Percentiles rank a stretch among this genome's conserved stretches.
Evolutionary conservation across 371 early-diverging fungal species (phyloP).

Genomic region (Gilbertella persicaria): DNA sequence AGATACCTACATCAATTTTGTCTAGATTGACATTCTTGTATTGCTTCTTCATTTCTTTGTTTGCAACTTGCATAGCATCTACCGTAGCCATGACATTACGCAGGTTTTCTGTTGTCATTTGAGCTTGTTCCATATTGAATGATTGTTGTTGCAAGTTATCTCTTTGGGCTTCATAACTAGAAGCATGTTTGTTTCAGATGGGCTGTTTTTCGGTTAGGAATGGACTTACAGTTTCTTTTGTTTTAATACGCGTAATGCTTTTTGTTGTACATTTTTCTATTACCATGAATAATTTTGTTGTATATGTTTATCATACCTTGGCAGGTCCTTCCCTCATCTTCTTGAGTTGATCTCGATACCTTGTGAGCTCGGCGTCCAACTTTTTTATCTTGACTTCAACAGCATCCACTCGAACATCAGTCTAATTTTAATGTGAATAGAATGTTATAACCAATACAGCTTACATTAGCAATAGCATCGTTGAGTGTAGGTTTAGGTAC

Average conservation of each 20-base stretch:
- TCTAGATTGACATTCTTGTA: slow-evolving; percentile 92
- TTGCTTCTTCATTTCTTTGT: slow-evolving; percentile 91
- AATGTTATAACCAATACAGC: not conserved
- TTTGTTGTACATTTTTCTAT: slow-evolving; percentile 87
- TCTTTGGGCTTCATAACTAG: slow-evolving; percentile 86
- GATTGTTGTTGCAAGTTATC: slow-evolving; percentile 93
- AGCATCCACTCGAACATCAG: slow-evolving; percentile 81
- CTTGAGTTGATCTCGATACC: slow-evolving; percentile 90
- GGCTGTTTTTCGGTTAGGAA: not conserved
- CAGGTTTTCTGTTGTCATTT: slow-evolving; percentile 92
- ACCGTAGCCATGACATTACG: slow-evolving; percentile 91
- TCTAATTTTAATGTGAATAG: slow-evolving; percentile 43
- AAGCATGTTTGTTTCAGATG: not conserved
- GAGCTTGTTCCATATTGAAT: slow-evolving; percentile 97
- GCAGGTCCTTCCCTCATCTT: slow-evolving; percentile 93
- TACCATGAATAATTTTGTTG: not conserved
- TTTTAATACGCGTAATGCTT: slow-evolving; percentile 87
- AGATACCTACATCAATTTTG: slow-evolving; percentile 81
- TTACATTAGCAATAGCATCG: slow-evolving; percentile 33
- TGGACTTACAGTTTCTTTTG: slow-evolving; percentile 82
- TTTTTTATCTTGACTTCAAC: slow-evolving; percentile 92
- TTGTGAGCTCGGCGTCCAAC: slow-evolving; percentile 89
- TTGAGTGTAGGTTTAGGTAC: slow-evolving; percentile 31
- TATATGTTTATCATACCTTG: slow-evolving; percentile 57
- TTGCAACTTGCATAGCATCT: slow-evolving; percentile 93